Evolutionary conservation across 306 rosid species (phyloP).

Genomic region (Sophora flavescens): DNA sequence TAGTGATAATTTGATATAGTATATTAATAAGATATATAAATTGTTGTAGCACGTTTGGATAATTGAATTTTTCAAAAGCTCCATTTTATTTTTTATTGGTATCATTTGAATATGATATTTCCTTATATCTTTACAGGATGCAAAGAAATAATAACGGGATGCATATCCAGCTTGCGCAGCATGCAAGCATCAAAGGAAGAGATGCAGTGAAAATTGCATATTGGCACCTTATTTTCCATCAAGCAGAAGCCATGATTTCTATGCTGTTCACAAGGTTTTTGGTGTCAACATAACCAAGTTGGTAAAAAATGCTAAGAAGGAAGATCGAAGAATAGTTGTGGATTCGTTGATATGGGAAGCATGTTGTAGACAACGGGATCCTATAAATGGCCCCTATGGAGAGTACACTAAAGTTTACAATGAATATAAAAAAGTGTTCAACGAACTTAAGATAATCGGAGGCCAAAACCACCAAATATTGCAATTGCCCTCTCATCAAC

Average conservation of each 20-base stretch:
- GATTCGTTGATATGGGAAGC: conserved; percentile 93
- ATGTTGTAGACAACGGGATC: conserved; percentile 77
- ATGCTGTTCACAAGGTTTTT: conserved; percentile 74
- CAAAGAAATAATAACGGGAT: conserved; percentile 54
- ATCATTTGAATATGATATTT: neutral
- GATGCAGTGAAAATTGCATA: conserved; percentile 63
- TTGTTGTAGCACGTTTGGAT: neutral
- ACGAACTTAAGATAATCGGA: conserved; percentile 57
- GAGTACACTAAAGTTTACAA: conserved; percentile 61
- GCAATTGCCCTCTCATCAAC: conserved; percentile 54
- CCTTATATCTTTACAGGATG: conserved; percentile 52
- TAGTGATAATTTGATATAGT: neutral
- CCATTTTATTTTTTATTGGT: neutral
- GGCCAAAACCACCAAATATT: conserved; percentile 43
- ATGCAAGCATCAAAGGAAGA: conserved; percentile 89
- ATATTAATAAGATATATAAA: neutral
- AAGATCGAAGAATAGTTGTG: conserved; percentile 55
- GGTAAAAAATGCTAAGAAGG: conserved; percentile 56
- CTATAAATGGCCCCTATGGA: conserved; percentile 74
- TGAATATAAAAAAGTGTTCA: conserved; percentile 56
- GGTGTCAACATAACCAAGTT: conserved; percentile 86
- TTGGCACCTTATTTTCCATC: conserved; percentile 84
- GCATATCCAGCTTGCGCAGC: conserved; percentile 79
- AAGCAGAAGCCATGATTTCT: conserved; percentile 59
- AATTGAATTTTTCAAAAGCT: neutral